Conservation (phyloP, 805 yeast species). For the Lachancea fermentati region DNA sequence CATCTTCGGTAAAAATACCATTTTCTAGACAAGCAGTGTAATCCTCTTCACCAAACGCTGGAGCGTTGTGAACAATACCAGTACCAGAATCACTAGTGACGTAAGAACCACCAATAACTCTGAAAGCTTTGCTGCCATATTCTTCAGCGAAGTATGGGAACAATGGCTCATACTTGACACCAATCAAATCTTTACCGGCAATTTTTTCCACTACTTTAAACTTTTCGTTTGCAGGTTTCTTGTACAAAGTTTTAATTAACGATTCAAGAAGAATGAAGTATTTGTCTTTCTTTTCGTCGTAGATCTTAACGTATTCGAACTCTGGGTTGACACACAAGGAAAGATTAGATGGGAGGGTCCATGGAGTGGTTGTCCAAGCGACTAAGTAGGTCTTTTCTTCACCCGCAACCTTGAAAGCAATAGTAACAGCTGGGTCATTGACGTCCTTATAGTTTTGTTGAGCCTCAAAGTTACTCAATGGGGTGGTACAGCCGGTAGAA, state of each 20-base stretch:
- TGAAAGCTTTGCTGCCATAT: constrained; percentile 73
- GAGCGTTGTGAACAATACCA: constrained; percentile 97
- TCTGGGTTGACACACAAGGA: constrained; percentile 89
- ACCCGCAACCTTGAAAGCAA: constrained; percentile 75
- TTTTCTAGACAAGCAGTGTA: constrained; percentile 69
- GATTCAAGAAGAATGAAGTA: constrained; percentile 81
- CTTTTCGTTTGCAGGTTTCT: constrained; percentile 89
- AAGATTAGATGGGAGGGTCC: constrained; percentile 96
- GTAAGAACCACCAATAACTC: constrained; percentile 74
- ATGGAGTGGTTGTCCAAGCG: constrained; percentile 99
- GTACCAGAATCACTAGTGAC: constrained; percentile 96
- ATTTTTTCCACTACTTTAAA: constrained; percentile 75
- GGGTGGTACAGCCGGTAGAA: constrained; percentile 95
- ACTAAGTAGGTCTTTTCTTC: constrained; percentile 81
- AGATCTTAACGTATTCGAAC: constrained; percentile 86
- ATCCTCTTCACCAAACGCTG: constrained; percentile 99
- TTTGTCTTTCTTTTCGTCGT: constrained; percentile 78
- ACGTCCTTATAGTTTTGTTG: constrained; percentile 98
- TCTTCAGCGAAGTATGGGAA: constrained; percentile 74
- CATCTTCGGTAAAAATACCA: constrained; percentile 66
- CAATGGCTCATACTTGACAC: constrained; percentile 74
- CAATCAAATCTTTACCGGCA: constrained; percentile 74
- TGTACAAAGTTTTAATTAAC: constrained; percentile 78
- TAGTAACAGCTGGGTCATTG: constrained; percentile 90
- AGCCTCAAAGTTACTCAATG: constrained; percentile 95